Conservation (phyloP, 2,329 filamentous ascomycete genomes). For the Mariannaea sp. region DNA sequence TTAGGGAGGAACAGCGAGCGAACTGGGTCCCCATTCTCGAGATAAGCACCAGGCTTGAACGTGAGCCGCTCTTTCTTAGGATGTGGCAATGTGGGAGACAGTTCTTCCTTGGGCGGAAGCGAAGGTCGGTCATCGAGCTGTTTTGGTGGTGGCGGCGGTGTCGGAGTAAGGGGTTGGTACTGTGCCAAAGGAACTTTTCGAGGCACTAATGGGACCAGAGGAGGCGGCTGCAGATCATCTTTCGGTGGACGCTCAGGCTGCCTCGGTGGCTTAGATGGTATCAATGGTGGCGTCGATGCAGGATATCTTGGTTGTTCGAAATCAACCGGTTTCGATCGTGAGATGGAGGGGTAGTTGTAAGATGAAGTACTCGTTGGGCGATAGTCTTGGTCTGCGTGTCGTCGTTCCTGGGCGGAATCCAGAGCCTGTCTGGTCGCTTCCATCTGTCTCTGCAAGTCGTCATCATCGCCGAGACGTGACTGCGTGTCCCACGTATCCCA, state of each 20-base stretch:
- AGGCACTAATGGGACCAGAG: slow-evolving; percentile 35
- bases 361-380: slow-evolving; percentile 36
- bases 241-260: slow-evolving; percentile 33
- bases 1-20: slow-evolving; percentile 86
- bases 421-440: slow-evolving; percentile 55
- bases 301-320: slow-evolving; percentile 43
- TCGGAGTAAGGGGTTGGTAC: slow-evolving; percentile 31
- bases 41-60: slow-evolving; percentile 75
- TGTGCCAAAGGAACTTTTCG: slow-evolving; percentile 37
- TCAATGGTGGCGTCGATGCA: slow-evolving; percentile 30
- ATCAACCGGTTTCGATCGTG: slow-evolving; percentile 54
- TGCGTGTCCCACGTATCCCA: slow-evolving; percentile 50
- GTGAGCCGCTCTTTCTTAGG: slow-evolving; percentile 67
- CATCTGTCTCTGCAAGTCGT: slow-evolving; percentile 57
- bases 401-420: slow-evolving; percentile 43
- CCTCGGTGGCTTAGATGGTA: slow-evolving; percentile 44
- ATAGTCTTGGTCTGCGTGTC: slow-evolving; percentile 32
- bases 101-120: slow-evolving; percentile 39
- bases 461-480: slow-evolving; percentile 42
- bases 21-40: slow-evolving; percentile 86
- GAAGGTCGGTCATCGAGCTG: slow-evolving; percentile 25
- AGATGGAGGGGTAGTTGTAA: slow-evolving; percentile 64
- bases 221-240: slow-evolving; percentile 26
- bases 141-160: slow-evolving; percentile 19
- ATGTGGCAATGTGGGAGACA: slow-evolving; percentile 32